Evolutionary conservation across 1,139 yeast species (phyloP).

Genomic region (Geotrichum reessii): DNA sequence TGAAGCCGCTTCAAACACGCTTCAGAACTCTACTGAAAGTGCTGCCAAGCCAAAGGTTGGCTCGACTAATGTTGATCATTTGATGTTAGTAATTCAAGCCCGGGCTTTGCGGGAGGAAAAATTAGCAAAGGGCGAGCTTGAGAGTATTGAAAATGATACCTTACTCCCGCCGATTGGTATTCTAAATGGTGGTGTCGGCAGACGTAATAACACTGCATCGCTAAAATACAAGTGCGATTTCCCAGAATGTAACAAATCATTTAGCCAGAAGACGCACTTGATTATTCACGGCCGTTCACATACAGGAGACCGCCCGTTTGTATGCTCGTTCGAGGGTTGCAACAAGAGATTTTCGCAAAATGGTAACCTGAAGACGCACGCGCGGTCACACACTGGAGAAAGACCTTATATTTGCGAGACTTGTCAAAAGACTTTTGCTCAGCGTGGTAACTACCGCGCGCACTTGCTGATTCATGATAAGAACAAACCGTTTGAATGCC

Average conservation of each 20-base stretch:
- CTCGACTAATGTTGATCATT: constrained; percentile 81
- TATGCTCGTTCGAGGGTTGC: constrained; percentile 55
- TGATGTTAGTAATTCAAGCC: constrained; percentile 87
- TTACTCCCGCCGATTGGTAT: constrained; percentile 59
- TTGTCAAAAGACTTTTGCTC: constrained; percentile 70
- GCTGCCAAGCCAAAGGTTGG: constrained; percentile 59
- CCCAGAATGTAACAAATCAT: constrained; percentile 60
- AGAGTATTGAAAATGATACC: constrained; percentile 29
- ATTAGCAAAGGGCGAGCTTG: constrained; percentile 27
- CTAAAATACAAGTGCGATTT: constrained; percentile 59
- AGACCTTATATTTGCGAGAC: constrained; percentile 74
- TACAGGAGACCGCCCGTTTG: constrained; percentile 64
- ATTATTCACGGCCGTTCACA: constrained; percentile 83
- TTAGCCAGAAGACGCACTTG: constrained; percentile 89
- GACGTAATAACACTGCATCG: constrained; percentile 42
- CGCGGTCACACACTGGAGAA: constrained; percentile 81
- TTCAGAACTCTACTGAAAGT: constrained; percentile 3
- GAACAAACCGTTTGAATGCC: constrained; percentile 72
- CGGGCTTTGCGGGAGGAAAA: constrained; percentile 58
- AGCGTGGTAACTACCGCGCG: constrained; percentile 86
- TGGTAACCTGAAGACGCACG: constrained; percentile 82
- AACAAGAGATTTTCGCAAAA: constrained; percentile 85
- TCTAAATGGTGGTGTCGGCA: constrained; percentile 79
- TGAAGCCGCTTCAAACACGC: constrained; percentile 7
- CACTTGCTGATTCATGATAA: constrained; percentile 78